Percentiles rank a stretch among this genome's conserved stretches.
These are phyloP conservation scores for Xylariaceae sp. DNA, from an alignment of 2,329 filamentous ascomycete species.

Conservation along the genomic window DNA sequence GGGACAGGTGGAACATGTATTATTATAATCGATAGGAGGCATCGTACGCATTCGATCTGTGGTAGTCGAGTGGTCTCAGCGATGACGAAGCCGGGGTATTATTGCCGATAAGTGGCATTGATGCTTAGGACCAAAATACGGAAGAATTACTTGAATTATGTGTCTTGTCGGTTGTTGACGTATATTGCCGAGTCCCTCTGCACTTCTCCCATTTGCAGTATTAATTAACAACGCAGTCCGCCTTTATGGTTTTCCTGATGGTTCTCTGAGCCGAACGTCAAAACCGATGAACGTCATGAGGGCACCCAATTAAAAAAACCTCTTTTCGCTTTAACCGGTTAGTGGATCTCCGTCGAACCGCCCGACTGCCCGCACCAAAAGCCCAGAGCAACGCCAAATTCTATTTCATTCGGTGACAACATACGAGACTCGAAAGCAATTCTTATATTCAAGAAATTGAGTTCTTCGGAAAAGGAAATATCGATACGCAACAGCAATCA, in stretches of 20 bases:
- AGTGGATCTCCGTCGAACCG: conserved; percentile 12
- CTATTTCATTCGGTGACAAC: conserved; percentile 1
- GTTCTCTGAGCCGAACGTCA: neutral
- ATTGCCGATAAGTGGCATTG: too few relatives aligned
- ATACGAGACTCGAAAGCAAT: too few relatives aligned
- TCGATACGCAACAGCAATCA: too few relatives aligned
- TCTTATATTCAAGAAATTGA: neutral
- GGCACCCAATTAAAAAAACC: conserved; percentile 15
- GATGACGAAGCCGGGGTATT: neutral
- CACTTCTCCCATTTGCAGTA: too few relatives aligned
- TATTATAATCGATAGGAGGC: conserved; percentile 5
- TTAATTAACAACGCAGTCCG: too few relatives aligned
- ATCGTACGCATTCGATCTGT: neutral
- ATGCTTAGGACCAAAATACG: too few relatives aligned
- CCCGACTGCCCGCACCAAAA: conserved; percentile 1
- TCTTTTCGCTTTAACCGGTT: neutral
- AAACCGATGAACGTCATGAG: neutral
- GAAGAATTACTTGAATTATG: too few relatives aligned
- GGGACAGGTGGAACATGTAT: conserved; percentile 13
- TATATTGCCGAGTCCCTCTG: too few relatives aligned
- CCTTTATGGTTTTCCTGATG: too few relatives aligned
- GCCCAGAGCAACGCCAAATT: conserved; percentile 5
- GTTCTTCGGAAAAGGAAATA: too few relatives aligned
- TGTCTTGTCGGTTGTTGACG: too few relatives aligned
- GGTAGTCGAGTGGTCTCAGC: neutral